These are phyloP conservation scores for Rubia balearica DNA, from an alignment of 305 asterid species.

Conservation along the genomic window DNA sequence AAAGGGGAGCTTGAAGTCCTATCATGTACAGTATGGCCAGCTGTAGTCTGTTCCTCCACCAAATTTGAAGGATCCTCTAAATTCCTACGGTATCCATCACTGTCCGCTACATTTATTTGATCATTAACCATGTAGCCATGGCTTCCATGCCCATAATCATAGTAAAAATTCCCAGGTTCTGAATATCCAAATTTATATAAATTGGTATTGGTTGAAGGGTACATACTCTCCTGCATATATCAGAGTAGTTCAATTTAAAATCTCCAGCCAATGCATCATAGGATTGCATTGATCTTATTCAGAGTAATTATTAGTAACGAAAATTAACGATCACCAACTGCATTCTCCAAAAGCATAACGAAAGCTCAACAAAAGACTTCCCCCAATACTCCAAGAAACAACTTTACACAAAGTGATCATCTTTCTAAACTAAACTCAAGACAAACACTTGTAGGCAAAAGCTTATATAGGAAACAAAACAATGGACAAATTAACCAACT, in stretches of 20 bases:
- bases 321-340: background rate
- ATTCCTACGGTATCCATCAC: constrained; percentile 38
- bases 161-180: constrained; percentile 62
- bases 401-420: background rate
- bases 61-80: constrained; percentile 34
- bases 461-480: background rate
- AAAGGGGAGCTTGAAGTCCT: constrained; percentile 35
- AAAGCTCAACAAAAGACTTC: background rate
- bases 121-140: constrained; percentile 45
- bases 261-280: background rate
- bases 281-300: background rate
- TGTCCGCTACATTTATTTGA: constrained; percentile 31
- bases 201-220: constrained; percentile 51
- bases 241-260: constrained; percentile 18
- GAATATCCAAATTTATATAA: constrained; percentile 59
- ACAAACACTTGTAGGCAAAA: background rate
- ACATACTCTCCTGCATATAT: constrained; percentile 56
- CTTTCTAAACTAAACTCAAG: background rate
- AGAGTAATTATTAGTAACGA: background rate
- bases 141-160: constrained; percentile 55
- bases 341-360: background rate
- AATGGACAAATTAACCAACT: background rate
- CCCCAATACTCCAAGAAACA: background rate
- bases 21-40: constrained; percentile 34
- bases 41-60: constrained; percentile 38